A percentile compares a stretch with the other conserved stretches of the same genome.
These are phyloP conservation scores for Gossypium ekmanianum DNA, from an alignment of 345 rosid genomes.

Conservation along the genomic window DNA sequence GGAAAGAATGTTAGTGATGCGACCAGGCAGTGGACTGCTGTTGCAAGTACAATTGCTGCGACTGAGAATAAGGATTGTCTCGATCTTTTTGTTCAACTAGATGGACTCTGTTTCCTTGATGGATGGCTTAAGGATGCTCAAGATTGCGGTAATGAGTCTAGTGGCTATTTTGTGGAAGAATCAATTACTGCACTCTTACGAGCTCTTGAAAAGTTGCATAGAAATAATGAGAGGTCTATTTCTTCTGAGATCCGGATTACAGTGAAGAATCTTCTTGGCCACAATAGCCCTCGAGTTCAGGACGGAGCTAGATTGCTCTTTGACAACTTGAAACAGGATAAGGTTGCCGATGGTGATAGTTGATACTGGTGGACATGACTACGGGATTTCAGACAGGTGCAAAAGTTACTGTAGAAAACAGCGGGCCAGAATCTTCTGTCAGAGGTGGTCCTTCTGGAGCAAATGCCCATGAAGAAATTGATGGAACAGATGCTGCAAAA, in stretches of 20 bases:
- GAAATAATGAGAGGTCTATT: slow-evolving; percentile 54
- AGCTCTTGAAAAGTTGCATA: slow-evolving; percentile 69
- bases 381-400: slow-evolving; percentile 25
- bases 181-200: slow-evolving; percentile 60
- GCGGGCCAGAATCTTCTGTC: slow-evolving; percentile 33
- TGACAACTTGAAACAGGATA: slow-evolving; percentile 54
- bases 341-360: slow-evolving; percentile 26
- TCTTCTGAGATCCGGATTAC: slow-evolving; percentile 74
- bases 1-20: slow-evolving; percentile 68
- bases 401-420: slow-evolving; percentile 27
- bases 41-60: slow-evolving; percentile 71
- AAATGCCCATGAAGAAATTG: slow-evolving; percentile 33
- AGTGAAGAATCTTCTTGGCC: slow-evolving; percentile 65
- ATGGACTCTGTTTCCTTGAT: slow-evolving; percentile 64
- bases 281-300: slow-evolving; percentile 54
- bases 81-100: slow-evolving; percentile 77
- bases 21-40: slow-evolving; percentile 86
- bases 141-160: slow-evolving; percentile 34
- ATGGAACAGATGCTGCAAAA: slow-evolving; percentile 30
- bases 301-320: slow-evolving; percentile 62
- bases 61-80: slow-evolving; percentile 85
- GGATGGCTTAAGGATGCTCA: slow-evolving; percentile 78
- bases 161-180: slow-evolving; percentile 61
- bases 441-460: slow-evolving; percentile 33
- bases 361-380: slow-evolving; percentile 31